phyloP scores from a whole-genome alignment of 768 basidiomycete genomes.

The Amanita muscaria region DNA sequence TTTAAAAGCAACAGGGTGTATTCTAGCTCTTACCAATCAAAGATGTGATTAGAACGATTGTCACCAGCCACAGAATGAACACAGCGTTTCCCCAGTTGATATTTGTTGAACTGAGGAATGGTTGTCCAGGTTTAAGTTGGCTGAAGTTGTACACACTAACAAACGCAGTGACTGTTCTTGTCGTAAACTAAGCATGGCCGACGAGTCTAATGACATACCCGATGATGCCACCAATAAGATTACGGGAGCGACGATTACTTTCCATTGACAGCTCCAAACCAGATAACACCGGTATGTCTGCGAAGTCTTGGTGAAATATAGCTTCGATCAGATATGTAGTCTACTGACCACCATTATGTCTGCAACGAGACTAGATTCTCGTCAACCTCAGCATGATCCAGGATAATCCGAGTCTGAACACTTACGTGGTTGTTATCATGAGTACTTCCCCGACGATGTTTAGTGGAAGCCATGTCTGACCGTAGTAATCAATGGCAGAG shows the following conservation, averaged over 20 bases:
- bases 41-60: constrained; percentile 1
- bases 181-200: background rate
- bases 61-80: constrained; percentile 5
- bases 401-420: too few relatives aligned
- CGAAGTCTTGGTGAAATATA: background rate
- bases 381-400: too few relatives aligned
- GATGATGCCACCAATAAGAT: constrained; percentile 5
- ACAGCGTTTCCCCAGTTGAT: constrained; percentile 7
- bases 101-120: constrained; percentile 1
- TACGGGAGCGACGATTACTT: background rate
- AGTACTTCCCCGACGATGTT: constrained; percentile 9
- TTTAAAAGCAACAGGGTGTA: too few relatives aligned
- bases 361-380: background rate
- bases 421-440: constrained; percentile 3
- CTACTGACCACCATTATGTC: background rate
- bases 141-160: constrained; percentile 8
- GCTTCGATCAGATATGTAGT: background rate
- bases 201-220: background rate
- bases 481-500: constrained; percentile 5
- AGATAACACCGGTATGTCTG: constrained; percentile 7
- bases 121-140: background rate
- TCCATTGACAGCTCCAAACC: constrained; percentile 2
- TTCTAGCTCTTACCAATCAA: constrained; percentile 8
- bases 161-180: constrained; percentile 2
- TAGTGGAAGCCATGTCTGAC: constrained; percentile 5